phyloP scores from a whole-genome alignment of 2,329 filamentous ascomycete species.

The Ramularia endophylla region DNA sequence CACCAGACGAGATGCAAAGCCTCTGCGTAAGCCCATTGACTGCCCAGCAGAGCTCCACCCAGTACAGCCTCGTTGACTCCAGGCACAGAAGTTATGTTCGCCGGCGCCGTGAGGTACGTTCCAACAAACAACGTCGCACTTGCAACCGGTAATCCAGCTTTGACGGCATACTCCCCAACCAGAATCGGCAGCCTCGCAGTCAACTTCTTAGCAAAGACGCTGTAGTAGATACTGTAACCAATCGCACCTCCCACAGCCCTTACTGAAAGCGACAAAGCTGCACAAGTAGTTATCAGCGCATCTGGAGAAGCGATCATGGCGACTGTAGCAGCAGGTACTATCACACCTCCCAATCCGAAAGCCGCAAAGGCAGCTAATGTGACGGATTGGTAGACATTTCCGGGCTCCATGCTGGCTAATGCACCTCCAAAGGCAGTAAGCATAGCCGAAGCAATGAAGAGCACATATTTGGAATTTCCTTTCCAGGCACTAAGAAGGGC shows the following conservation, averaged over 20 bases:
- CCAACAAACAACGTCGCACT: slow-evolving; percentile 17
- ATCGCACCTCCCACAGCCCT: slow-evolving; percentile 26
- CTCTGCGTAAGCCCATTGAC: slow-evolving; percentile 22
- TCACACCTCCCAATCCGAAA: slow-evolving; percentile 33
- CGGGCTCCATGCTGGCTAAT: slow-evolving; percentile 54
- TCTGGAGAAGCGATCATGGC: slow-evolving; percentile 27
- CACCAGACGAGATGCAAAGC: slow-evolving; percentile 17
- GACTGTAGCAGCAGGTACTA: slow-evolving; percentile 28
- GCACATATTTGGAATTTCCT: slow-evolving; percentile 53
- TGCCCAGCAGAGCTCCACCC: slow-evolving; percentile 12
- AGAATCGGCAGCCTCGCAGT: slow-evolving; percentile 15
- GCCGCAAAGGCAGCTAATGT: slow-evolving; percentile 27
- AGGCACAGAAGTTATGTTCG: slow-evolving; percentile 13
- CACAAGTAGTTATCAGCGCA: slow-evolving; percentile 27
- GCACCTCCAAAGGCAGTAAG: slow-evolving; percentile 34
- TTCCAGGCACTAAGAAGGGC: slow-evolving; percentile 52
- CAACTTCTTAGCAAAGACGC: slow-evolving; percentile 26
- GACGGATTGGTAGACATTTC: slow-evolving; percentile 21
- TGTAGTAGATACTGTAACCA: slow-evolving; percentile 28
- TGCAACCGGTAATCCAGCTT: slow-evolving; percentile 17
- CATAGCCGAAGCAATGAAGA: slow-evolving; percentile 38
- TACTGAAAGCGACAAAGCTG: slow-evolving; percentile 26
- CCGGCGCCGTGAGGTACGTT: slow-evolving; percentile 15
- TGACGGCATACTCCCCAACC: slow-evolving; percentile 18
- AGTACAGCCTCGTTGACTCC: slow-evolving; percentile 17